These are phyloP conservation scores for Creolimax fragrantissima DNA, from an alignment of 78 protist species.

Conservation along the genomic window DNA sequence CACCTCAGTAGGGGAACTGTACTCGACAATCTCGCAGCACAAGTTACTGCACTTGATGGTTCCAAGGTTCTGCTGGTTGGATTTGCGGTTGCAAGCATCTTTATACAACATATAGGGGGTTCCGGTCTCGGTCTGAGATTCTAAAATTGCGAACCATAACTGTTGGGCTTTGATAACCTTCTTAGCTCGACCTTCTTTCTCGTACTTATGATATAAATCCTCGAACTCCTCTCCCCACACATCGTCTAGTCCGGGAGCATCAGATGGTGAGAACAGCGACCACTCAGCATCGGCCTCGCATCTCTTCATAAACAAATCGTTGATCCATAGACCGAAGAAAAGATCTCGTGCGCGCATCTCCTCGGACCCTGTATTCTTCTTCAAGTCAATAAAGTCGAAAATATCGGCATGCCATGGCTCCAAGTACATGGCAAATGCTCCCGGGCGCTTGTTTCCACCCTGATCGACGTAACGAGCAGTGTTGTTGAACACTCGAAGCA, in stretches of 20 bases:
- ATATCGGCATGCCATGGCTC: constrained; percentile 99
- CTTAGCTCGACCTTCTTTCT: constrained; percentile 57
- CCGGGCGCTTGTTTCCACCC: constrained; percentile 92
- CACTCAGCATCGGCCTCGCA: constrained; percentile 80
- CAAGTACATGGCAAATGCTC: constrained; percentile 95
- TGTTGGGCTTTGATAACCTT: constrained; percentile 75
- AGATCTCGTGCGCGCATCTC: constrained; percentile 93
- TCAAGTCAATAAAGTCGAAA: constrained; percentile 73
- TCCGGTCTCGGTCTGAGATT: constrained; percentile 96
- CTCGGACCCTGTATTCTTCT: constrained; percentile 80
- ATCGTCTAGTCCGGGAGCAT: constrained; percentile 83
- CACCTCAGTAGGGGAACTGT: constrained; percentile 85
- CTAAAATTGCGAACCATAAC: constrained; percentile 92
- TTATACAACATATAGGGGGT: constrained; percentile 96
- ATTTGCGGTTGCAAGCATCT: constrained; percentile 91
- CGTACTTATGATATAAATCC: constrained; percentile 58
- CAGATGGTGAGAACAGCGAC: constrained; percentile 91
- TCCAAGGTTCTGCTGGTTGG: constrained; percentile 88
- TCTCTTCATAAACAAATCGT: constrained; percentile 95
- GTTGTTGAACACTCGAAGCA: constrained; percentile 94
- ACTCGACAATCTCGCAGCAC: constrained; percentile 96
- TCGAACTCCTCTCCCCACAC: constrained; percentile 79
- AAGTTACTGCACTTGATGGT: constrained; percentile 89
- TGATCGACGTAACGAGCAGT: constrained; percentile 76
- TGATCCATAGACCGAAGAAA: constrained; percentile 95